Evolutionary conservation across 257 asterid species (phyloP).

Genomic region (Rehmannia glutinosa): DNA sequence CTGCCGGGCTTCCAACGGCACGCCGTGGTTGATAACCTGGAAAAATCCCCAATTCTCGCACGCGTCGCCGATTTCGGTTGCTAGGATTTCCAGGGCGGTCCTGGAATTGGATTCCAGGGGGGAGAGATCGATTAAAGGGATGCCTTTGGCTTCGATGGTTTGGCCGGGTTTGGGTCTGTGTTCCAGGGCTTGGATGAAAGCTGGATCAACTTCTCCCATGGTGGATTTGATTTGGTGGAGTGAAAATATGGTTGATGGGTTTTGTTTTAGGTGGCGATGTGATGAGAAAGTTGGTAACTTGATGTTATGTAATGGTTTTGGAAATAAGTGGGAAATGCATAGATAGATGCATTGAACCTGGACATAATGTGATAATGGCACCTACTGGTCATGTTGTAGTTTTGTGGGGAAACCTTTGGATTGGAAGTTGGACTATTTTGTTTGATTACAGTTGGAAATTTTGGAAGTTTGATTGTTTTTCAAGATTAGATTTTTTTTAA

Average conservation of each 20-base stretch:
- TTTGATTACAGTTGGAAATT: no score
- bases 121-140: conserved; percentile 49
- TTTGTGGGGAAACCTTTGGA: no score
- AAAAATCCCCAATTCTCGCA: conserved; percentile 60
- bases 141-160: conserved; percentile 24
- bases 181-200: conserved; percentile 47
- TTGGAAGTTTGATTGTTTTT: no score
- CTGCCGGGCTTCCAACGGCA: conserved; percentile 17
- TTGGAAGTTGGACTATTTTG: no score
- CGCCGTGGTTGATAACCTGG: conserved; percentile 56
- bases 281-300: neutral
- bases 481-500: no score
- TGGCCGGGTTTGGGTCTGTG: conserved; percentile 43
- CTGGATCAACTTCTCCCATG: conserved; percentile 62
- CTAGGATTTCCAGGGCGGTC: conserved; percentile 17
- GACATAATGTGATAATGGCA: conserved; percentile 5
- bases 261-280: neutral
- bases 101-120: conserved; percentile 12
- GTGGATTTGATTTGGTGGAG: neutral
- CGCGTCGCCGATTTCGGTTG: conserved; percentile 34
- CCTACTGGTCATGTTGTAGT: neutral
- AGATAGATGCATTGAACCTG: conserved; percentile 39
- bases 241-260: no score
- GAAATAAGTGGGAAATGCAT: no score
- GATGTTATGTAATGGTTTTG: neutral